A percentile compares a stretch with the other conserved stretches of the same genome.
phyloP scores from a whole-genome alignment of 257 asterid species.

The Nicotiana otophora region DNA sequence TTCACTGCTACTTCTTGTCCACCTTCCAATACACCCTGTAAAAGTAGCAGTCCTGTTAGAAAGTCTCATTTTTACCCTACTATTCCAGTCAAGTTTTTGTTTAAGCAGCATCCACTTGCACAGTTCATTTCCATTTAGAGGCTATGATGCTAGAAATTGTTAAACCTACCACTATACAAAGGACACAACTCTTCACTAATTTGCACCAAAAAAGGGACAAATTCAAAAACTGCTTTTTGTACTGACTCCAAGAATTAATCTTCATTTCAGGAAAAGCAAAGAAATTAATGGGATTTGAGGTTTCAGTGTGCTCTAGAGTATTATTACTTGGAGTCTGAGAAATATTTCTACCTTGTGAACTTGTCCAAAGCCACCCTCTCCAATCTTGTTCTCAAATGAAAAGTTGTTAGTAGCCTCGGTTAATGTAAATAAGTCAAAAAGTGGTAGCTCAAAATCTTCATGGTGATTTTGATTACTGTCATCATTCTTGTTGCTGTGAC shows the following conservation, averaged over 20 bases:
- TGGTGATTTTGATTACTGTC: neutral
- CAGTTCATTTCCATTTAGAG: too few species aligned
- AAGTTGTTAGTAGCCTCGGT: constrained; percentile 35
- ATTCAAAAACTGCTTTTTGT: neutral
- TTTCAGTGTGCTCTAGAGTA: neutral
- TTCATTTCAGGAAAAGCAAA: neutral
- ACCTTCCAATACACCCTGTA: constrained; percentile 29
- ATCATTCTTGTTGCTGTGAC: neutral
- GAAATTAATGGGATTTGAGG: neutral
- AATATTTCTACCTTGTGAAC: constrained; percentile 39
- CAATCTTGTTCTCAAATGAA: constrained; percentile 32
- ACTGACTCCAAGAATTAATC: neutral
- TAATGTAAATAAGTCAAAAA: constrained; percentile 24
- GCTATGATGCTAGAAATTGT: too few species aligned
- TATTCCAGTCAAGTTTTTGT: neutral
- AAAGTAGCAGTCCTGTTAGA: neutral
- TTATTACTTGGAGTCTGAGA: neutral
- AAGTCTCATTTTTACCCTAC: neutral
- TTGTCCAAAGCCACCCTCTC: constrained; percentile 59
- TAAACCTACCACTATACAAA: too few species aligned
- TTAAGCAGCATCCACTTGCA: neutral
- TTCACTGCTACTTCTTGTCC: constrained; percentile 48
- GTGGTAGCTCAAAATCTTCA: constrained; percentile 36
- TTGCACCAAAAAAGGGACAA: too few species aligned
- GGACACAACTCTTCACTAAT: too few species aligned